Conservation (phyloP, 345 rosid species). For the Gossypium stocksii region DNA sequence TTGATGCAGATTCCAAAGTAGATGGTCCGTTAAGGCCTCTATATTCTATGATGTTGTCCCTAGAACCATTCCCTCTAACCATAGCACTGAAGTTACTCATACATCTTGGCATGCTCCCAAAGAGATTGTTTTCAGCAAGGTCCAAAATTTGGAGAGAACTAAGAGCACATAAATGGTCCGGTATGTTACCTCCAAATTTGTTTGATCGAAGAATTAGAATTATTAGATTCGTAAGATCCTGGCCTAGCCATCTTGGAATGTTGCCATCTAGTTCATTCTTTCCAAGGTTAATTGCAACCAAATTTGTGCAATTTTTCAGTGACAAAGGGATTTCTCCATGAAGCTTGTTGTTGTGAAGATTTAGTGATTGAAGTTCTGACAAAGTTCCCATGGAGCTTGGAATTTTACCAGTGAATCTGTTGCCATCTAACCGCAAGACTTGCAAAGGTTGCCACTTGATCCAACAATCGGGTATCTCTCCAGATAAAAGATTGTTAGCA, state of each 20-base stretch:
- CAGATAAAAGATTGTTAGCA: background rate
- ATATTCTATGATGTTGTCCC: no score
- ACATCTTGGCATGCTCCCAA: background rate
- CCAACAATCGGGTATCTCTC: background rate
- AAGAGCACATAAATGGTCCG: background rate
- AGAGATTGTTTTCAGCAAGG: background rate
- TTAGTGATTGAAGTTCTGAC: background rate
- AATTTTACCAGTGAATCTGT: background rate
- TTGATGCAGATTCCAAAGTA: background rate
- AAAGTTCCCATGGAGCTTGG: background rate
- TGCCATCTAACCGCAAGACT: background rate
- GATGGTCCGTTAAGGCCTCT: no score
- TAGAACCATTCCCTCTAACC: background rate
- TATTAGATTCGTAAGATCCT: background rate
- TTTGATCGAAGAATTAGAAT: background rate
- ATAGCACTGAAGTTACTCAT: background rate
- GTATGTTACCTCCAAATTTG: background rate
- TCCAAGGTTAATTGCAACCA: background rate
- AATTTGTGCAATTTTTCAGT: background rate
- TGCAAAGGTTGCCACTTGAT: background rate
- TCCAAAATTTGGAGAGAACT: background rate
- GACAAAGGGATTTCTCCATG: background rate
- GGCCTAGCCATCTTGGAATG: background rate
- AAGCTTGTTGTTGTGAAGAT: background rate
- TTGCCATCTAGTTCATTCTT: background rate